These are phyloP conservation scores for Planoprotostelium fungivorum DNA, from an alignment of 78 protist genomes.

Conservation along the genomic window DNA sequence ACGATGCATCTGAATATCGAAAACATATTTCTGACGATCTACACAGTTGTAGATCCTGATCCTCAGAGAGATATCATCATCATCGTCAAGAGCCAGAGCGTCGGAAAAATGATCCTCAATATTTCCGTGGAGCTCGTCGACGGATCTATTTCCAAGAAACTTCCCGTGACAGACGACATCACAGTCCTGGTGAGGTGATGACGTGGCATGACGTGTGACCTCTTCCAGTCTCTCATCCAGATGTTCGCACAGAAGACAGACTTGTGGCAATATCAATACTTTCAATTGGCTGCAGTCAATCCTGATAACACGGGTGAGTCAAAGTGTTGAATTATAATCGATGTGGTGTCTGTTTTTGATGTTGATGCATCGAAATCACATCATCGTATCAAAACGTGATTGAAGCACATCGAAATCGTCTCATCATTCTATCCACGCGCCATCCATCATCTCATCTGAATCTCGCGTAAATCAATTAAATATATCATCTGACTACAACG, in stretches of 20 bases:
- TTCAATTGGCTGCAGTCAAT: neutral
- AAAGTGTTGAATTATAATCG: no score
- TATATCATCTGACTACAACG: neutral
- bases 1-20: no score
- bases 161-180: neutral
- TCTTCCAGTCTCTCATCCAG: neutral
- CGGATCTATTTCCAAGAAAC: neutral
- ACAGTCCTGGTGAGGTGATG: neutral
- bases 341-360: no score
- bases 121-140: neutral
- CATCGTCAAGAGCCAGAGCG: no score
- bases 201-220: neutral
- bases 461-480: neutral
- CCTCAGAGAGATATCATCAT: no score
- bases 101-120: neutral
- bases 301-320: neutral
- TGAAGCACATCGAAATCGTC: no score
- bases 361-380: no score
- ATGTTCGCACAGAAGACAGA: neutral
- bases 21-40: no score
- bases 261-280: neutral
- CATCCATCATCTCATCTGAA: no score
- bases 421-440: no score
- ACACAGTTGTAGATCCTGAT: neutral
- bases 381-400: no score